Evolutionary conservation across 2,329 filamentous ascomycete genomes (phyloP).

Genomic region (Aspergillus ruber): DNA sequence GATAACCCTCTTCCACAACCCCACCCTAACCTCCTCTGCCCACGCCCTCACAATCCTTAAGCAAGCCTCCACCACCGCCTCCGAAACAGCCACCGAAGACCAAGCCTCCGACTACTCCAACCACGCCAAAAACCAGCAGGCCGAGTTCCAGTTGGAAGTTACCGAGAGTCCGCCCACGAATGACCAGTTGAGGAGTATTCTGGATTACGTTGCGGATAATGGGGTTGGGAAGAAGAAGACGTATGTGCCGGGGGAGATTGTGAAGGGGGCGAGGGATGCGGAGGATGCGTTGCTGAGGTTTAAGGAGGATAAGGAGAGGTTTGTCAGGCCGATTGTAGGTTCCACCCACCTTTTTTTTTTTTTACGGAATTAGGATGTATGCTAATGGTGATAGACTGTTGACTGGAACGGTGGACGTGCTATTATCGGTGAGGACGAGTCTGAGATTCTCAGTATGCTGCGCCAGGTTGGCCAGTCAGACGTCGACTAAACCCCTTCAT

Average conservation of each 20-base stretch:
- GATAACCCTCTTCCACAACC: constrained; percentile 91
- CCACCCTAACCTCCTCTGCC: constrained; percentile 64
- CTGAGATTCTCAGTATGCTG: constrained; percentile 79
- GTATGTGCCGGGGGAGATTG: constrained; percentile 55
- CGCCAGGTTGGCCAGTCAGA: constrained; percentile 37
- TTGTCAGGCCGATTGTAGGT: constrained; percentile 72
- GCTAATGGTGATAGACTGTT: constrained; percentile 48
- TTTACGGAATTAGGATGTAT: not conserved
- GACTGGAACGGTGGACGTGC: constrained; percentile 92
- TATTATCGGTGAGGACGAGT: constrained; percentile 70
- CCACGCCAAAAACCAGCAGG: constrained; percentile 54
- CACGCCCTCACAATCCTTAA: constrained; percentile 72
- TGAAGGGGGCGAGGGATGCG: constrained; percentile 67
- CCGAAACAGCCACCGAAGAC: constrained; percentile 63
- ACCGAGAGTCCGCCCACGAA: constrained; percentile 72
- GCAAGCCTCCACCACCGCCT: constrained; percentile 65
- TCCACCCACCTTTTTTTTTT: constrained; percentile 4
- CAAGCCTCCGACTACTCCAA: constrained; percentile 61
- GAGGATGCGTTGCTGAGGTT: constrained; percentile 75
- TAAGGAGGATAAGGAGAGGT: constrained; percentile 59
- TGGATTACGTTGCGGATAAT: constrained; percentile 62
- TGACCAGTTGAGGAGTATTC: constrained; percentile 75
- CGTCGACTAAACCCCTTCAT: constrained; percentile 13
- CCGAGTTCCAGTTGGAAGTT: constrained; percentile 80
- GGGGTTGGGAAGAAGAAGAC: constrained; percentile 49